phyloP scores from a whole-genome alignment of 768 basidiomycete species.

The Pholiota molesta region DNA sequence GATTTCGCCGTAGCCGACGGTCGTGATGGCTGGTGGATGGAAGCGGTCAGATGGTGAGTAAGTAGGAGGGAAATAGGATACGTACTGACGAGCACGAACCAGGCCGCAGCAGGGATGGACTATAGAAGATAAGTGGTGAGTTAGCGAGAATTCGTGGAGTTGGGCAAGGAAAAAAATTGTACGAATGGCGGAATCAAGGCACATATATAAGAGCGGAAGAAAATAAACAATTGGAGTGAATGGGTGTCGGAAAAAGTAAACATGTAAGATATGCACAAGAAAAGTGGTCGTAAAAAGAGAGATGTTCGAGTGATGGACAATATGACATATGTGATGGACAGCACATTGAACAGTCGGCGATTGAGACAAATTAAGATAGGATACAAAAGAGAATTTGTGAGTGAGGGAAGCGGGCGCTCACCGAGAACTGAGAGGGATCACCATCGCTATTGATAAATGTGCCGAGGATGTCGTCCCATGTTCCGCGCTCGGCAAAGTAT shows the following conservation, averaged over 20 bases:
- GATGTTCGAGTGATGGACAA: too few relatives aligned
- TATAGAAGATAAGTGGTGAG: conserved; percentile 6
- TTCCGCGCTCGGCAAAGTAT: conserved; percentile 89
- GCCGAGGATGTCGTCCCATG: conserved; percentile 81
- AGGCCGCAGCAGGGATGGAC: conserved; percentile 50
- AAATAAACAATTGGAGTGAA: too few relatives aligned
- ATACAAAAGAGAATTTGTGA: neutral
- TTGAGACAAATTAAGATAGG: too few relatives aligned
- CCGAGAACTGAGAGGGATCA: conserved; percentile 78
- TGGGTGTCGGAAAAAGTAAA: too few relatives aligned
- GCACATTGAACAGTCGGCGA: too few relatives aligned
- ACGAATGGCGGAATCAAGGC: too few relatives aligned
- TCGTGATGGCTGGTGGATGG: conserved; percentile 60
- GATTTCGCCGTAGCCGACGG: conserved; percentile 92
- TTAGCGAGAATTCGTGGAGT: too few relatives aligned
- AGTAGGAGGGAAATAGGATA: neutral
- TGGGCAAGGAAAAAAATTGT: too few relatives aligned
- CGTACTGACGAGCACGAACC: conserved; percentile 73
- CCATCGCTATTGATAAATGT: conserved; percentile 87
- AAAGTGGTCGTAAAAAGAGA: too few relatives aligned
- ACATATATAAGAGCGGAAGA: too few relatives aligned
- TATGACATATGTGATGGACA: too few relatives aligned
- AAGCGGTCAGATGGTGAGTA: neutral
- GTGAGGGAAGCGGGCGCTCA: conserved; percentile 31
- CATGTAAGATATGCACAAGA: too few relatives aligned